Evolutionary conservation across 371 early-diverging fungal genomes (phyloP).

Genomic region (Dichotomocladium elegans): DNA sequence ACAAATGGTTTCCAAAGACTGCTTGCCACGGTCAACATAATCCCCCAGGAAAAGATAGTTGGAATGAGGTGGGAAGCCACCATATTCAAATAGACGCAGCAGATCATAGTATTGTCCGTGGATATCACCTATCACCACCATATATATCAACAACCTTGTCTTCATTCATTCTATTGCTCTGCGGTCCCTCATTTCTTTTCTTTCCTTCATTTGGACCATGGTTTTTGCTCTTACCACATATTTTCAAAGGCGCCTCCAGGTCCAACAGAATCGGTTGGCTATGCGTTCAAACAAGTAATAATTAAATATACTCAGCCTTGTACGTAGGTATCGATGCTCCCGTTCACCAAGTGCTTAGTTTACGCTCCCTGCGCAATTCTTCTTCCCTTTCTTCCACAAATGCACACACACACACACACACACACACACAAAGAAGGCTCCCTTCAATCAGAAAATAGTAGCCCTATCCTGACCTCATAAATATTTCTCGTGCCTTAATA

Average conservation of each 20-base stretch:
- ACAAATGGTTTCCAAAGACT: constrained; percentile 91
- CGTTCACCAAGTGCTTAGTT: not conserved
- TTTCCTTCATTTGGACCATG: too few relatives aligned
- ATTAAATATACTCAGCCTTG: not conserved
- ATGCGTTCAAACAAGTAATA: not conserved
- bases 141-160: not conserved
- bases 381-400: too few relatives aligned
- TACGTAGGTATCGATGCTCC: not conserved
- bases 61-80: constrained; percentile 79
- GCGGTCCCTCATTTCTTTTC: too few relatives aligned
- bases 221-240: constrained; percentile 71
- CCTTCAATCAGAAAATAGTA: too few relatives aligned
- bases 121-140: constrained; percentile 60
- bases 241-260: constrained; percentile 92
- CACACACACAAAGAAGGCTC: too few relatives aligned
- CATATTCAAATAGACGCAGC: constrained; percentile 81
- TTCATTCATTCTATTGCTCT: too few relatives aligned
- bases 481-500: constrained; percentile 85
- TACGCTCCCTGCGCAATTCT: not conserved
- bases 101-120: constrained; percentile 96
- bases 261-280: constrained; percentile 88
- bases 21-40: constrained; percentile 97
- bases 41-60: constrained; percentile 95
- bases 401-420: too few relatives aligned
- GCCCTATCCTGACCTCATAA: too few relatives aligned